phyloP scores from a whole-genome alignment of 352 stramenopile genomes.

The Phytopythium vexans region DNA sequence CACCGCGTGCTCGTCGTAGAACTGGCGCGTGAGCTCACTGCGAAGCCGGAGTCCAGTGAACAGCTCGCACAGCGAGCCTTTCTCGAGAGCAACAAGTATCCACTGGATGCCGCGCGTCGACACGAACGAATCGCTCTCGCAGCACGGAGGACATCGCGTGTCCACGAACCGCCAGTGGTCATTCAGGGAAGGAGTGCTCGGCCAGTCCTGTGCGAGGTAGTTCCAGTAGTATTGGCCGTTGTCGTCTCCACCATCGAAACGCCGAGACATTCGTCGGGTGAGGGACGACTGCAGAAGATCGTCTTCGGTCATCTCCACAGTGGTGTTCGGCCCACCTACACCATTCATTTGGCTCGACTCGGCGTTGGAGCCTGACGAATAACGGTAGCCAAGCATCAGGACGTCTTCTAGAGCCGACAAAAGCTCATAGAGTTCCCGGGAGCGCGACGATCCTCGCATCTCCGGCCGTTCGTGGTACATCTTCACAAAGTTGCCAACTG shows the following conservation, averaged over 20 bases:
- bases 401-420: conserved; percentile 66
- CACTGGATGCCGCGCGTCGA: conserved; percentile 75
- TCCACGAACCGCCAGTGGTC: conserved; percentile 62
- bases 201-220: conserved; percentile 56
- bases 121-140: conserved; percentile 52
- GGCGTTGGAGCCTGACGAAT: conserved; percentile 1
- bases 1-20: conserved; percentile 53
- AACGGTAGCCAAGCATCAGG: conserved; percentile 58
- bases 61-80: conserved; percentile 48
- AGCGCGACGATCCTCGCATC: conserved; percentile 63
- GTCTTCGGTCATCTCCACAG: conserved; percentile 3
- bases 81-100: conserved; percentile 63
- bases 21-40: conserved; percentile 35
- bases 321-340: background rate
- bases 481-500: conserved; percentile 49
- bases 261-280: conserved; percentile 3
- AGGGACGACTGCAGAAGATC: background rate
- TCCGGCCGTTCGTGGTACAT: conserved; percentile 58
- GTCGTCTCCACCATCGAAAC: background rate
- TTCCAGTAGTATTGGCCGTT: conserved; percentile 55
- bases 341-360: background rate
- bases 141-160: conserved; percentile 44
- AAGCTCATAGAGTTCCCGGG: conserved; percentile 66
- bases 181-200: conserved; percentile 44
- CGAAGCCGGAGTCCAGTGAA: conserved; percentile 50